Evolutionary conservation across 345 rosid species (phyloP), one percentile per base, ranked within the genome.

Genomic region (Luvunga scandens): DNA sequence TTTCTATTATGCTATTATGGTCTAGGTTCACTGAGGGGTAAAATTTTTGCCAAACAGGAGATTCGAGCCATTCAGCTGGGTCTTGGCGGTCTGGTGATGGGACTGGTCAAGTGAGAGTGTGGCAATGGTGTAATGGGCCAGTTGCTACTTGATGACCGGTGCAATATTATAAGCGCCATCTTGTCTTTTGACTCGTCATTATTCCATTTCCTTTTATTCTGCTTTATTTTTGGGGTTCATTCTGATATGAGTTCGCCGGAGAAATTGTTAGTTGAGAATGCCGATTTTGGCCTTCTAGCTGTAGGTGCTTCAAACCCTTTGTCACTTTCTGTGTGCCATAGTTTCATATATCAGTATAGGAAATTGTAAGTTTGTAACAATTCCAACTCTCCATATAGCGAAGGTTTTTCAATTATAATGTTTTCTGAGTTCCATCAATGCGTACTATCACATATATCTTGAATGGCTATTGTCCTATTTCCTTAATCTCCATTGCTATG

Each of bases 31-130:
- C 91, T 6, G 98, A 96, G 93, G 85, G 98, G 97, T 12, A 94
- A 92, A 87, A 96, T 94, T 70, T 92, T 88, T 81, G 87, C 93
- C 5, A 94, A 92, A 81, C 84, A 91, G 81, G 98, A 94, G 88
- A 83, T 96, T 77, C 90, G 98, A 24, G 88, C 94, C 53, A 85
- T 96, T 80, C 92, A 94, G 76, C 72, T 85, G 0, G 98, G 98
- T 74, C 99, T 97, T 0, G 93, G 89, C 1, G 97, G 97, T 38
- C 78, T 96, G 99, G 99, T 9, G 99, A 96, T 30, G 98, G 95
- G 62, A 90, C 95, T 31, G 99, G 99, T 65, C 90, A 85, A 86
- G 98, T 91, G 62, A 92, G 85, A 89, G 99, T 96, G 63, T 96
- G 98, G 99, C 90, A 88, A 28, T 94, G 95, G 91, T 82, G 69